phyloP scores from a whole-genome alignment of 1,139 yeast genomes.

The Blastobotrys buckinghamii region DNA sequence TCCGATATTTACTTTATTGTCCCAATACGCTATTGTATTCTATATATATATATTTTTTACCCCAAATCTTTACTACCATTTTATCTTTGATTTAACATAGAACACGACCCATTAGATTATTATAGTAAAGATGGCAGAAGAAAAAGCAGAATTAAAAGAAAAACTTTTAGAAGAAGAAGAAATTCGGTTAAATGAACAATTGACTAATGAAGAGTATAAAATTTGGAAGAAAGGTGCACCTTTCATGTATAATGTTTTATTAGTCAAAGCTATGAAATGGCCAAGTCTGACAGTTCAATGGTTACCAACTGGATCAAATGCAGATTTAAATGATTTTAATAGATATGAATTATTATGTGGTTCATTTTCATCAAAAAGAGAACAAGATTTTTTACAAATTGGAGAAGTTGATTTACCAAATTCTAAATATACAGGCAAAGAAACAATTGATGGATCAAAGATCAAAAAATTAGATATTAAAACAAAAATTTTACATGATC shows the following conservation, averaged over 20 bases:
- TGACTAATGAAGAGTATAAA: constrained; percentile 39
- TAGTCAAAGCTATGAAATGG: constrained; percentile 57
- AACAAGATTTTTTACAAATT: constrained; percentile 65
- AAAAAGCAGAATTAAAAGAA: constrained; percentile 3
- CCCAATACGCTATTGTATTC: too few relatives aligned
- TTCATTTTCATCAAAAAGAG: constrained; percentile 80
- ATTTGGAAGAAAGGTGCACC: constrained; percentile 90
- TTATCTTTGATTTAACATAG: too few relatives aligned
- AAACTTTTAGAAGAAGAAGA: constrained; percentile 27
- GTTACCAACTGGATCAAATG: constrained; percentile 31
- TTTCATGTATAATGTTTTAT: constrained; percentile 68
- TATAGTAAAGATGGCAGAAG: background rate
- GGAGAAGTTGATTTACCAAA: constrained; percentile 69
- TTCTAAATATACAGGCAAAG: constrained; percentile 12
- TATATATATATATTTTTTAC: background rate
- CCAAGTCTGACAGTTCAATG: constrained; percentile 43
- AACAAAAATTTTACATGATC: constrained; percentile 38
- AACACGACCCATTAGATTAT: too few relatives aligned
- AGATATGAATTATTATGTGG: constrained; percentile 53
- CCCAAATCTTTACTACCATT: too few relatives aligned
- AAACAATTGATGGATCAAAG: constrained; percentile 16
- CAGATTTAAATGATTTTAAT: constrained; percentile 16
- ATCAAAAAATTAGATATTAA: constrained; percentile 34
- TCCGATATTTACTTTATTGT: too few relatives aligned
- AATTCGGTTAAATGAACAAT: constrained; percentile 43